Evolutionary conservation across 345 rosid species (phyloP), one percentile per base, ranked within the genome.

Genomic region (Hibiscus trionum): DNA sequence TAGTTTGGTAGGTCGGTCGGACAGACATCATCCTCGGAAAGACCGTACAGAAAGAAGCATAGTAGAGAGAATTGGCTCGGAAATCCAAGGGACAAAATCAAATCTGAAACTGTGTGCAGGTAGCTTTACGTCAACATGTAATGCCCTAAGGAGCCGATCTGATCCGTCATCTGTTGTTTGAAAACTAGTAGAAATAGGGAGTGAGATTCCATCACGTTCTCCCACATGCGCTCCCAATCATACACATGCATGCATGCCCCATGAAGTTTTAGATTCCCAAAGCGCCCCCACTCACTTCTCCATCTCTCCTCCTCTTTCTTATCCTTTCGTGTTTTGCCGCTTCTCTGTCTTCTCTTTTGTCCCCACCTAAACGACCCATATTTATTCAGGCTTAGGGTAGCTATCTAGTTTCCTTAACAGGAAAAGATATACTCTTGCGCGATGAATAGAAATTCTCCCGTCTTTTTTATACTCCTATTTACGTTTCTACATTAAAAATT

Each of bases 191-290:
- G 3, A 44, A 59, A 5, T 35, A 78, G 73, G 31, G 76, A 55
- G 39, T 63, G 78, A 77, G 79, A 80, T 81, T 81, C 81, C 81
- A 29, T 72, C 82, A 82, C 85, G 82, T 77, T 82, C 79, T 69
- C 75, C 79, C 79, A 72, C 80, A 72, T 79, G 82, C 59, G 75
- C 73, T 68, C 26, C 62, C 79, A 79, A 77, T 59, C 62, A 59
- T 59, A 27, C 62, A 26, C 62, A 59, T 59, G 62, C 62, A 59
- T 59, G 35, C 62, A 50, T 50, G 8, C 35, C 31, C 62, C 35
- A 59, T 46, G 44, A 50, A 50, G 37, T 62, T 64, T 66, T 47
- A 67, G 69, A 77, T 77, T 72, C 76, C 68, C 33, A 16, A 7
- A 1, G 16, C 52, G 3, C 21, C 7, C 58, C 58, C 56, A 21